Conservation (phyloP, 805 yeast genomes). For the Ogataea populi-albae region DNA sequence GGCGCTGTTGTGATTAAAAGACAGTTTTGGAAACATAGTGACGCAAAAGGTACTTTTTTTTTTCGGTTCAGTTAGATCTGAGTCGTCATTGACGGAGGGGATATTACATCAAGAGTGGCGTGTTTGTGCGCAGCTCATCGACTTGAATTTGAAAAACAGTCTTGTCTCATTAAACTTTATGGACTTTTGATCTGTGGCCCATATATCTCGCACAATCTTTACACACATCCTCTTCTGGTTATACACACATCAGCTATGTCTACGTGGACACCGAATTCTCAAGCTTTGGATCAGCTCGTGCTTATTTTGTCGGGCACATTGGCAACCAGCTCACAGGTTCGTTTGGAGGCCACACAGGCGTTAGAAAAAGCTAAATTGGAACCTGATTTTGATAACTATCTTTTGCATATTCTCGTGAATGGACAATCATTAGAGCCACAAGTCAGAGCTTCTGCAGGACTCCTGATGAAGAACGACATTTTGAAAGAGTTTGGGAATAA, state of each 20-base stretch:
- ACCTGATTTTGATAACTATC: conserved; percentile 79
- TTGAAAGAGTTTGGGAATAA: conserved; percentile 35
- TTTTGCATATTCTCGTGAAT: conserved; percentile 62
- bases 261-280: conserved; percentile 67
- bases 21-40: too few relatives aligned
- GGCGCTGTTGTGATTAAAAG: too few relatives aligned
- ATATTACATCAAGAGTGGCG: too few relatives aligned
- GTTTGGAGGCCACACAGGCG: conserved; percentile 70
- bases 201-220: too few relatives aligned
- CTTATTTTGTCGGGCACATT: conserved; percentile 69
- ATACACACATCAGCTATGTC: conserved; percentile 23
- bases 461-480: conserved; percentile 77
- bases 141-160: too few relatives aligned
- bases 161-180: too few relatives aligned
- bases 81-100: too few relatives aligned
- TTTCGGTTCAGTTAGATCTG: too few relatives aligned
- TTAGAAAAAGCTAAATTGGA: conserved; percentile 65
- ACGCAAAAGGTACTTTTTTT: too few relatives aligned
- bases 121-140: too few relatives aligned
- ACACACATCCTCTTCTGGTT: too few relatives aligned
- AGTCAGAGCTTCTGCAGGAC: conserved; percentile 84
- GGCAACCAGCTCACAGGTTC: conserved; percentile 51
- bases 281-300: conserved; percentile 61
- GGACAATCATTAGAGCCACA: conserved; percentile 49
- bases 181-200: too few relatives aligned